Conservation (phyloP, 2,329 filamentous ascomycete species). For the Fusarium longipes region DNA sequence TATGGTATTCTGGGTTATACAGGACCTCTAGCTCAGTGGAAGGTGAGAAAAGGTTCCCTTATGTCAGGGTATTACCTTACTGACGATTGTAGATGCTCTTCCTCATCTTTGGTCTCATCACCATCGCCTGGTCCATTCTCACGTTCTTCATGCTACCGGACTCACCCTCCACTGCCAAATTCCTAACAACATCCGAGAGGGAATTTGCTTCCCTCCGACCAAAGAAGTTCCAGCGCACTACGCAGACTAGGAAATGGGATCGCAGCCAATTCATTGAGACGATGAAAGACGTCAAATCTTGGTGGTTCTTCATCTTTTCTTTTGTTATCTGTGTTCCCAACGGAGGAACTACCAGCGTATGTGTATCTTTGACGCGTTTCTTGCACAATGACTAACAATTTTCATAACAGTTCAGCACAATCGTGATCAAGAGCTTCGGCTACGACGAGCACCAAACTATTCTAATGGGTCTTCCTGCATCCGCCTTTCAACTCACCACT, state of each 20-base stretch:
- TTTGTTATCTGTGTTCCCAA: conserved; percentile 22
- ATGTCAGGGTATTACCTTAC: fast-evolving
- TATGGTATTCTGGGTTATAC: background rate
- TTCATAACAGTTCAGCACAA: conserved; percentile 3
- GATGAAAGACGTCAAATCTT: conserved; percentile 11
- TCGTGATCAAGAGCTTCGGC: conserved; percentile 16
- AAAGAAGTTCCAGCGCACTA: conserved; percentile 19
- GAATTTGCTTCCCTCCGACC: conserved; percentile 12
- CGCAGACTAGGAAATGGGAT: conserved; percentile 18
- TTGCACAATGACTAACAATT: background rate
- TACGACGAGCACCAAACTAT: conserved; percentile 22
- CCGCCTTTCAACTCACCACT: conserved; percentile 11
- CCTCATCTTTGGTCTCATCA: conserved; percentile 10
- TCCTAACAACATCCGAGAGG: conserved; percentile 4
- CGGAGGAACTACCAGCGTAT: background rate
- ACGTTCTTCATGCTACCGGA: conserved; percentile 14
- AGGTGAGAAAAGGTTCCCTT: fast-evolving
- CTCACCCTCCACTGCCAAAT: background rate
- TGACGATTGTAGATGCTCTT: conserved; percentile 5
- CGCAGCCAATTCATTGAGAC: background rate
- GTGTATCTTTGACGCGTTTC: background rate
- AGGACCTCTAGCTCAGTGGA: conserved; percentile 10
- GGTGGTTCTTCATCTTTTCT: conserved; percentile 25
- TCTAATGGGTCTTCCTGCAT: conserved; percentile 15
- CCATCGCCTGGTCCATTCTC: conserved; percentile 4